phyloP scores from a whole-genome alignment of 2,329 filamentous ascomycete genomes.

The Cytospora piceicola region DNA sequence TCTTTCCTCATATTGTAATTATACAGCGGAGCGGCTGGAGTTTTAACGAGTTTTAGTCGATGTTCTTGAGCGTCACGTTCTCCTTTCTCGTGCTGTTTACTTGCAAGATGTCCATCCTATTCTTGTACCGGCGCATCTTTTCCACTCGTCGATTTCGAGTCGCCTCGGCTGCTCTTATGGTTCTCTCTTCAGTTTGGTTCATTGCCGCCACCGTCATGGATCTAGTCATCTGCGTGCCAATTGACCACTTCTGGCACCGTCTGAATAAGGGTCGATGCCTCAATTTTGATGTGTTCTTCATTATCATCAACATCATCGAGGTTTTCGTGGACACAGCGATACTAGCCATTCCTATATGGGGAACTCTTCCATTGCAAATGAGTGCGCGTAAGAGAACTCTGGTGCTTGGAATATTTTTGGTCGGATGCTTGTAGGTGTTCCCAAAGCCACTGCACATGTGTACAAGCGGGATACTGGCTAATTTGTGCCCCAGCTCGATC shows the following conservation, averaged over 20 bases:
- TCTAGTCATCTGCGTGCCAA: neutral
- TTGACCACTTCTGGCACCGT: slow-evolving; percentile 6
- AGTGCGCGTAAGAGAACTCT: neutral
- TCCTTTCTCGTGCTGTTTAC: neutral
- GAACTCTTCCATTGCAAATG: neutral
- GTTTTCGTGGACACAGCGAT: neutral
- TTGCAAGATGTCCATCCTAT: neutral
- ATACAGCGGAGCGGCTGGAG: too few species aligned
- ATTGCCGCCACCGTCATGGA: neutral
- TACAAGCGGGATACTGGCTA: neutral
- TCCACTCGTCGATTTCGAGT: neutral
- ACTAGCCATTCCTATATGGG: neutral
- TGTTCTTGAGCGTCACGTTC: neutral
- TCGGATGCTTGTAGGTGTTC: neutral
- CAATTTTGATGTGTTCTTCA: neutral
- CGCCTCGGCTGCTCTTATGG: neutral
- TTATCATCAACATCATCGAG: neutral
- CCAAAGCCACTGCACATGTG: too few species aligned
- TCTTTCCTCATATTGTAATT: neutral
- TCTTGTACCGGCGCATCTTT: slow-evolving; percentile 8
- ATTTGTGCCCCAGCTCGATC: neutral
- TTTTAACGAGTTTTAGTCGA: neutral
- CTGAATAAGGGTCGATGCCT: neutral
- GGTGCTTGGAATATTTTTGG: neutral
- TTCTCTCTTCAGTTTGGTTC: neutral